A percentile compares a stretch with the other conserved stretches of the same genome.
These are phyloP conservation scores for Domatiomyces catenatus DNA, from an alignment of 2,329 filamentous ascomycete species.

Conservation along the genomic window DNA sequence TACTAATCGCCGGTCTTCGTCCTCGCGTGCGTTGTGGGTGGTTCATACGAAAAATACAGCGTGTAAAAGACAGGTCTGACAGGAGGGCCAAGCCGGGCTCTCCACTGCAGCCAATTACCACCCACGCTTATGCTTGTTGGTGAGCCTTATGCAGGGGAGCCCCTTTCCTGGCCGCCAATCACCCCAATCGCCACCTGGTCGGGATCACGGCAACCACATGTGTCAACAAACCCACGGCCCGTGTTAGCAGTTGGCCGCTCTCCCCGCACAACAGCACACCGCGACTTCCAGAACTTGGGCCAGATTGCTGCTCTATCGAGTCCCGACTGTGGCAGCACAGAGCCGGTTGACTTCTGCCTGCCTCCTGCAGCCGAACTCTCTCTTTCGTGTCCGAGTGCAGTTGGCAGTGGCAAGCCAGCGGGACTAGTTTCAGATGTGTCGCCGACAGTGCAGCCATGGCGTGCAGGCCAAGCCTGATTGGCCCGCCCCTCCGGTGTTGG, in stretches of 20 bases:
- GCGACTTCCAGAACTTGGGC: neutral
- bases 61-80: neutral
- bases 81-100: neutral
- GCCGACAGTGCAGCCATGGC: neutral
- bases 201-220: neutral
- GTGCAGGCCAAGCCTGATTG: neutral
- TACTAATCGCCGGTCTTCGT: too few species aligned
- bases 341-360: neutral
- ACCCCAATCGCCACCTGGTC: neutral
- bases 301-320: neutral
- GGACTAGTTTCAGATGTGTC: neutral
- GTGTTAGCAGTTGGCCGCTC: neutral
- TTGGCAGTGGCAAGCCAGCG: neutral
- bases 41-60: neutral
- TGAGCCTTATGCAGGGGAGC: neutral
- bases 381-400: neutral
- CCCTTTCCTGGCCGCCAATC: neutral
- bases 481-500: neutral
- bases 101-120: neutral
- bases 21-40: neutral
- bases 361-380: neutral
- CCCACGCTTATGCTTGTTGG: neutral
- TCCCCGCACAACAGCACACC: neutral
- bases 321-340: too few species aligned
- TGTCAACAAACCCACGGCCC: neutral